Evolutionary conservation across 768 basidiomycete genomes (phyloP).

Genomic region (Kwoniella sp.): DNA sequence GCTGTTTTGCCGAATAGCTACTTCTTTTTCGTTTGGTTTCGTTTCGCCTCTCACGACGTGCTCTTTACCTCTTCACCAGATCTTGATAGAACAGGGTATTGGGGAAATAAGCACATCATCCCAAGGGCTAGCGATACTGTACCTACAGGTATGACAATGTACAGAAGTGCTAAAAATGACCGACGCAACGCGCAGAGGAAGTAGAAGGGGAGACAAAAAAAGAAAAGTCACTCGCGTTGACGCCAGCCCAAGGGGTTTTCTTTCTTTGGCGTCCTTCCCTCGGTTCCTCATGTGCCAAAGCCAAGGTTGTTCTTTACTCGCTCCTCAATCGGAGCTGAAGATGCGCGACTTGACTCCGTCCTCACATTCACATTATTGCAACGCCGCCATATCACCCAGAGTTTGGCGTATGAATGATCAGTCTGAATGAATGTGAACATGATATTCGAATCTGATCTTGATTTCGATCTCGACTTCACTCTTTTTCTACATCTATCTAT

Average conservation of each 20-base stretch:
- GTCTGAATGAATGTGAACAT: not conserved
- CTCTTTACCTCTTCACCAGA: no score
- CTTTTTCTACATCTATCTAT: not conserved
- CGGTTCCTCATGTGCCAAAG: constrained; percentile 1
- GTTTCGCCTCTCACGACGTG: no score
- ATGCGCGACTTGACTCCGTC: not conserved
- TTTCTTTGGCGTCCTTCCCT: not conserved
- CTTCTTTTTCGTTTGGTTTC: no score
- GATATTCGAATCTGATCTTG: not conserved
- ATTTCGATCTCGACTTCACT: constrained; percentile 2
- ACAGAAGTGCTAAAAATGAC: no score
- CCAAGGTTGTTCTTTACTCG: no score
- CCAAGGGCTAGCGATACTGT: no score
- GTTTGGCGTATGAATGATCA: not conserved
- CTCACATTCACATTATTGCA: not conserved
- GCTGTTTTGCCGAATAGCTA: no score
- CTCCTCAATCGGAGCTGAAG: not conserved
- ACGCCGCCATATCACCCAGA: not conserved
- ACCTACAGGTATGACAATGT: no score
- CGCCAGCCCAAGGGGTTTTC: not conserved
- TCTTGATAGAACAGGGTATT: no score
- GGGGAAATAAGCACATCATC: no score
- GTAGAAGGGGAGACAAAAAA: no score
- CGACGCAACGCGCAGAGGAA: no score
- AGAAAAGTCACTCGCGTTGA: not conserved